A percentile compares a stretch with the other conserved stretches of the same genome.
Evolutionary conservation across 1,284 basidiomycete genomes (phyloP).

Genomic region (Tylopilus orsonianus): DNA sequence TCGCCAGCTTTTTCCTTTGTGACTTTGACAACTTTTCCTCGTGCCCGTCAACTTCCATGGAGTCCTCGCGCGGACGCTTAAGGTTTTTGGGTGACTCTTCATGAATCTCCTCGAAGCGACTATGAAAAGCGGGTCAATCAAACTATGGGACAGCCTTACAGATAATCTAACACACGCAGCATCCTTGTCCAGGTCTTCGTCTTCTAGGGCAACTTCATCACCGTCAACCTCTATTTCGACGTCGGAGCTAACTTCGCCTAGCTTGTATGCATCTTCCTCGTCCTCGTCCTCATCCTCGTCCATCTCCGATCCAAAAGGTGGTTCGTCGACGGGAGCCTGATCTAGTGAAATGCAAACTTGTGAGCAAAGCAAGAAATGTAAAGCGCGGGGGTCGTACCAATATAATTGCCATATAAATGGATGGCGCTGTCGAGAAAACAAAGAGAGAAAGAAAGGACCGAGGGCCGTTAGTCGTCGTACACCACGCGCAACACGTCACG

Average conservation of each 20-base stretch:
- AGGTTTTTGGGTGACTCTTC: slow-evolving; percentile 33
- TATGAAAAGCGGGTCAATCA: slow-evolving; percentile 24
- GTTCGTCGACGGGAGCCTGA: slow-evolving; percentile 48
- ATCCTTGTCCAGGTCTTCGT: slow-evolving; percentile 50
- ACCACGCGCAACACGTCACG: background rate
- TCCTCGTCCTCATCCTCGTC: slow-evolving; percentile 51
- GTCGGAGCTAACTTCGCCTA: slow-evolving; percentile 75
- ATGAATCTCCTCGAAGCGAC: slow-evolving; percentile 67
- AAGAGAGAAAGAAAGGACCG: background rate
- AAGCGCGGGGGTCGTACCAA: slow-evolving; percentile 47
- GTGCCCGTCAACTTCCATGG: slow-evolving; percentile 42
- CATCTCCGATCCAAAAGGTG: slow-evolving; percentile 41
- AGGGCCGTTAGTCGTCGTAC: background rate
- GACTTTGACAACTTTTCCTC: slow-evolving; percentile 49
- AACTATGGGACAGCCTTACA: background rate
- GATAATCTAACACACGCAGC: slow-evolving; percentile 38
- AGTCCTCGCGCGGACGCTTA: slow-evolving; percentile 66
- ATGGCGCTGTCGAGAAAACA: slow-evolving; percentile 55
- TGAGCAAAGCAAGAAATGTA: background rate
- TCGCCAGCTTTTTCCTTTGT: slow-evolving; percentile 67
- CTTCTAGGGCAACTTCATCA: slow-evolving; percentile 59
- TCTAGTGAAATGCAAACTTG: slow-evolving; percentile 35
- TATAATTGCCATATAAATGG: slow-evolving; percentile 90
- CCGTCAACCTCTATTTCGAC: slow-evolving; percentile 70
- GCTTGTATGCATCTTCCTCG: slow-evolving; percentile 60